These are phyloP conservation scores for Ophiostoma novo-ulmi DNA, from an alignment of 2,329 filamentous ascomycete genomes.

Conservation along the genomic window DNA sequence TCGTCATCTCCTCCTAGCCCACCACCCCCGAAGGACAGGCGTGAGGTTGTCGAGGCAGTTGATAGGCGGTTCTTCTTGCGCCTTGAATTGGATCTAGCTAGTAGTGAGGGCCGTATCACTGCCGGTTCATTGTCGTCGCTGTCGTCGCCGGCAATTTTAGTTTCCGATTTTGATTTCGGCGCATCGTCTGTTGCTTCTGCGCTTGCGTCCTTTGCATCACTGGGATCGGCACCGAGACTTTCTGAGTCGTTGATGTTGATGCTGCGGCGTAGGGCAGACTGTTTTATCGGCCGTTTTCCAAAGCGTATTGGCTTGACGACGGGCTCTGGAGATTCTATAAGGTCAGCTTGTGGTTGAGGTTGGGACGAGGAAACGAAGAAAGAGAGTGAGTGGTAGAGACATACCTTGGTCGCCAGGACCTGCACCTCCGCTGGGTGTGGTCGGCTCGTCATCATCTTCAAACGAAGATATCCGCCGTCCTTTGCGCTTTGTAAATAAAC, in stretches of 20 bases:
- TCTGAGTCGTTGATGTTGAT: constrained; percentile 44
- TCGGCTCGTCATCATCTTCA: constrained; percentile 56
- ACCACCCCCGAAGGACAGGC: constrained; percentile 69
- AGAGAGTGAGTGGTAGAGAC: constrained; percentile 30
- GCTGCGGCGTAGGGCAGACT: constrained; percentile 54
- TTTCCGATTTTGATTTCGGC: background rate
- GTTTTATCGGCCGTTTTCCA: constrained; percentile 50
- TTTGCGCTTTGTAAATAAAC: constrained; percentile 58
- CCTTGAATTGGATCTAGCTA: constrained; percentile 44
- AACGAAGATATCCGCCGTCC: constrained; percentile 69
- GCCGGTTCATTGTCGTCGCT: constrained; percentile 45
- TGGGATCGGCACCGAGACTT: constrained; percentile 21
- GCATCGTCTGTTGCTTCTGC: background rate
- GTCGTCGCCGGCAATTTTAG: constrained; percentile 32
- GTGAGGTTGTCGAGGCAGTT: constrained; percentile 36
- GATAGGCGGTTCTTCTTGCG: constrained; percentile 65
- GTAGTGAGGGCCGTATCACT: constrained; percentile 44
- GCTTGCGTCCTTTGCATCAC: background rate
- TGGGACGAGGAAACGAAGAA: background rate
- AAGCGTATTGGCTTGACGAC: constrained; percentile 42
- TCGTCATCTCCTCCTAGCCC: constrained; percentile 43
- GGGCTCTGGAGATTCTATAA: constrained; percentile 34
- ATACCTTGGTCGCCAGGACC: constrained; percentile 31
- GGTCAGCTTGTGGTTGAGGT: constrained; percentile 20
- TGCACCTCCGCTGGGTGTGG: constrained; percentile 20